These are phyloP conservation scores for Escovopsis sp. DNA, from an alignment of 2,329 filamentous ascomycete genomes.

Conservation along the genomic window DNA sequence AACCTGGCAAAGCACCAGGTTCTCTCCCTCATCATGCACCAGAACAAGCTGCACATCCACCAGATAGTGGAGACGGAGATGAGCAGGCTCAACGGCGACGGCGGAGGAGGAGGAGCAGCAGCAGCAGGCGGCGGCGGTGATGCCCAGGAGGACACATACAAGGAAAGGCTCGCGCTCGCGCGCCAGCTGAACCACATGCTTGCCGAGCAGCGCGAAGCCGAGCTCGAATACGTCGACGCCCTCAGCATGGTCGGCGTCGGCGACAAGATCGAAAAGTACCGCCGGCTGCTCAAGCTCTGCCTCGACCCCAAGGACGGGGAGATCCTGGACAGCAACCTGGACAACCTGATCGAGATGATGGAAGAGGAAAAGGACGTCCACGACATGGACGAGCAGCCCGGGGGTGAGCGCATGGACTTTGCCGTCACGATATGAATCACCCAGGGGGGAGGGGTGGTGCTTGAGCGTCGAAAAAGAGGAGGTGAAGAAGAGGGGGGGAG, in stretches of 20 bases:
- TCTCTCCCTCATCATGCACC: constrained; percentile 33
- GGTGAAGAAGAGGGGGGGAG: no score
- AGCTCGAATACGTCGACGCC: constrained; percentile 54
- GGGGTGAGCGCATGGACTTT: constrained; percentile 18
- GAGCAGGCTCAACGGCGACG: constrained; percentile 34
- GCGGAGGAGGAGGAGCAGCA: no score
- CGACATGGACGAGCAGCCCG: constrained; percentile 17
- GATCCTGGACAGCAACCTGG: constrained; percentile 50
- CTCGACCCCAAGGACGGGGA: constrained; percentile 52
- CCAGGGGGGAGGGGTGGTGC: not conserved
- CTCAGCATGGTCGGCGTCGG: constrained; percentile 55
- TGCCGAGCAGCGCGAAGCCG: constrained; percentile 44
- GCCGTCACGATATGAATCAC: constrained; percentile 3
- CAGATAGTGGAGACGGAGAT: constrained; percentile 37
- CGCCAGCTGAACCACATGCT: constrained; percentile 42
- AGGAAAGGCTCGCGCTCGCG: constrained; percentile 42
- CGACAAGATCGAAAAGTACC: constrained; percentile 60
- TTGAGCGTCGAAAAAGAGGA: no score
- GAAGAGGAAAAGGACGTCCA: constrained; percentile 42
- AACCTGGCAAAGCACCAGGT: constrained; percentile 34
- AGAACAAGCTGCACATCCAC: constrained; percentile 38
- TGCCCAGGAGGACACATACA: constrained; percentile 30
- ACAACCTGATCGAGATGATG: constrained; percentile 47
- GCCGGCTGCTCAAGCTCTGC: constrained; percentile 52
- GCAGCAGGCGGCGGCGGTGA: no score